A percentile compares a stretch with the other conserved stretches of the same genome.
These are phyloP conservation scores for Mycena vitilis DNA, from an alignment of 768 basidiomycete species.

Conservation along the genomic window DNA sequence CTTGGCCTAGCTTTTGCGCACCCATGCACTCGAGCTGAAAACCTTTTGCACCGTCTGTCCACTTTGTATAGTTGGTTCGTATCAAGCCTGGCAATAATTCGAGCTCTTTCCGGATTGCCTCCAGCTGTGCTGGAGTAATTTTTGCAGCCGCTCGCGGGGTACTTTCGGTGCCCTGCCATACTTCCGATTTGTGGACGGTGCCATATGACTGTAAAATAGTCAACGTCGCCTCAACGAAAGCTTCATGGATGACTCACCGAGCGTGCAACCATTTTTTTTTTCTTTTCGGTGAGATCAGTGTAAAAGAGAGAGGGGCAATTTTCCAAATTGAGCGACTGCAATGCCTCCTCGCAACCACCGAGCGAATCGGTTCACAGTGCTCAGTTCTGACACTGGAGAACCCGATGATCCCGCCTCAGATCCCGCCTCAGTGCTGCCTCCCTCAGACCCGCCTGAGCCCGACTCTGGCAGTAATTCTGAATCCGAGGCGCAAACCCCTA, in stretches of 20 bases:
- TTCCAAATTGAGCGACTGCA: too few relatives aligned
- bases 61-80: not conserved
- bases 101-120: not conserved
- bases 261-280: too few relatives aligned
- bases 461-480: conserved; percentile 1
- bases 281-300: too few relatives aligned
- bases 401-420: too few relatives aligned
- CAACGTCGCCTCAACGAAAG: too few relatives aligned
- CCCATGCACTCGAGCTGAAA: conserved; percentile 16
- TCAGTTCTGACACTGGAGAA: too few relatives aligned
- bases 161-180: not conserved
- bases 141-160: not conserved
- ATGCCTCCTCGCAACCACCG: too few relatives aligned
- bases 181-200: not conserved
- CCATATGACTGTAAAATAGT: not conserved
- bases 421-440: not conserved
- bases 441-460: conserved; percentile 3
- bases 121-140: not conserved
- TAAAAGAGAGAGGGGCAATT: too few relatives aligned
- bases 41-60: conserved; percentile 1
- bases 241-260: too few relatives aligned
- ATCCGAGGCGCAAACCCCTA: not conserved
- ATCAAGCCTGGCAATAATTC: conserved; percentile 23
- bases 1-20: not conserved
- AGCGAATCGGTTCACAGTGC: too few relatives aligned